Base-by-base conservation (phyloP, 768 basidiomycete genomes). In the Lactarius hatsudake region DNA sequence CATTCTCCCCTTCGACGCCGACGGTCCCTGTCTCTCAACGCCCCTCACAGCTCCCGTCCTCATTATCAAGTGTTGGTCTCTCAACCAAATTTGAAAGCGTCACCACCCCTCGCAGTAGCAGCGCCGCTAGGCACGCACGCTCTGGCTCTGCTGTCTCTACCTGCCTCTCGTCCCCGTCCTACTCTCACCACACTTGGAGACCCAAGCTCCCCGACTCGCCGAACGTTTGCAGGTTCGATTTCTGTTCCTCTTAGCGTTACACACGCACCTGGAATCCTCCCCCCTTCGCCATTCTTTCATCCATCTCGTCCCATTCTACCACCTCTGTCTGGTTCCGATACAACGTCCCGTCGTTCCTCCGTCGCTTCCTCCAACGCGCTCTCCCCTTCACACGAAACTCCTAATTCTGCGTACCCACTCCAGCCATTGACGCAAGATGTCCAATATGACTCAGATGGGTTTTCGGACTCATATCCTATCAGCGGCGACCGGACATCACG, bases 211-310 rank as follows among this genome's bases (percentile, higher is more conserved):
- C 69, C 71, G 2, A 45, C 65, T 28, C 65, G 59, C 36, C 60
- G 58, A 53, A 30, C 65, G 30, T 71, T 65, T 20, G 17, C 51
- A 10, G 23, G 30, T 59, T 54, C 67, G 17, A 38, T 18, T 23
- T 58, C 69, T 61, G n/a, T 71, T 15, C 59, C 67, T 40, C 59
- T 62, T 42, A 66, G 61, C 45, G 66, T 65, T 1, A 87, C 88
- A 0, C 88, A 91, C 75, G 87, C 87, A 15, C 84, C 86, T 54
- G 91, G 90, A 38, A 89, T 93, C 23, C 86, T 87, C 63, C 90
- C 93, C 18, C 87, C 90, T 12, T 85, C 90, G 5, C 87, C 89
- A 8, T 93, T 93, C 79, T 93, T 93, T 73, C 85, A 81, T 26
- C 89, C 90, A 5, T 83, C 86, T 5, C 82, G 86, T 59, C 91